Evolutionary conservation across 208 protist species (phyloP), one percentile per base, ranked within the genome.

Genomic region (Trypanosoma congolense): DNA sequence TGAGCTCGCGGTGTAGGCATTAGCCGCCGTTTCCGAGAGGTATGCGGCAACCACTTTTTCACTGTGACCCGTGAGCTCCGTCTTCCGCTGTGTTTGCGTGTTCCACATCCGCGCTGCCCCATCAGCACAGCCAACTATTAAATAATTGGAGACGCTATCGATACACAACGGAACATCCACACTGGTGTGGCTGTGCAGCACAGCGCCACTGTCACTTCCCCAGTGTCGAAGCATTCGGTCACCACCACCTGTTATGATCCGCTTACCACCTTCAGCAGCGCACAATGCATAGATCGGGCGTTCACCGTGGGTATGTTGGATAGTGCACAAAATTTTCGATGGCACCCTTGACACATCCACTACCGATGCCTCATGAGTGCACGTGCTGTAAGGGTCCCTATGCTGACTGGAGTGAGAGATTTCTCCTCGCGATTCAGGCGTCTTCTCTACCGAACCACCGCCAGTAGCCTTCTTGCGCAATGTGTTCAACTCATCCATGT

Each of bases 71-170:
- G 75, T 68, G 40, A 89, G 72, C 31, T 89, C 77, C 25, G 77
- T 38, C 35, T 58, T 70, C 25, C 81, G 77, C 22, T 83, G 54
- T 10, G 54, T 83, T 58, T 74, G 54, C 24, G 61, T 47, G 31
- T 89, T 72, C 78, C 81, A 89, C 35, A 89, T 73, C 19, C 77
- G 81, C n/a, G 74, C 77, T 2, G 76, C 54, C 24, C 75, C 70
- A 45, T 89, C 77, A 42, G 74, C 77, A 47, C 81, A 89, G 21
- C 81, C 81, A 9, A 75, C 77, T 4, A 85, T 47, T 19, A 89
- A 33, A 36, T 78, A 80, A 43, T 85, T 69, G 12, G 77, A 75
- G 0, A 61, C 54, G 48, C 65, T 70, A 49, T 86, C 64, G 5
- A 86, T 40, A 5, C 59, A 63, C 21, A 86, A 72, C 8, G 75